Base-by-base conservation (phyloP, 1,284 basidiomycete genomes). In the Pyrrhoderma lamaoense region DNA sequence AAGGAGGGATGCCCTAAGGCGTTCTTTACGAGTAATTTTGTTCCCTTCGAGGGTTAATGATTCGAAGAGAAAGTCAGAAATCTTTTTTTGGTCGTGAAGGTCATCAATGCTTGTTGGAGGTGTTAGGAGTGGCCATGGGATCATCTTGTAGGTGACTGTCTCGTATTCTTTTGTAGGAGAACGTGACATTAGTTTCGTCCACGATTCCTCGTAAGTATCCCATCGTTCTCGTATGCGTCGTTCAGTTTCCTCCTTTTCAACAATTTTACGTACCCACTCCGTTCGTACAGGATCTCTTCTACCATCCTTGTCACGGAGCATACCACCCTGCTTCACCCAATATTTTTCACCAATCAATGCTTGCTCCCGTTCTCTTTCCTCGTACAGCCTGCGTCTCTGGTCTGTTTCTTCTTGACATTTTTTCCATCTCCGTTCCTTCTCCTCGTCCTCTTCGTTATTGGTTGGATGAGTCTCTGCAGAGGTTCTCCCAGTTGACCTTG, bases 291-390 rank as follows among this genome's bases (percentile, higher is more conserved):
- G 65, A 61, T 82, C 77, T 45, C 75, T 69, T 49, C 66, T 67
- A 3, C 80, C 79, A 13, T 67, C 57, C 37, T 65, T 64, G 58
- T 80, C 75, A 42, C 75, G 70, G 25, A 82, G 68, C 18, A 75
- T 63, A 0, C 79, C 77, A 21, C 80, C 80, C 8, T 69, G 70
- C 2, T 75, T 70, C 1, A 82, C 79, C 77, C 79, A 82, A 14
- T 72, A 73, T 47, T 78, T 70, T 59, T 82, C 80, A 37, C 76
- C 75, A 42, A 50, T 56, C 21, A 67, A 60, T 11, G 64, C 61
- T 14, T 67, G 61, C 16, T 53, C 59, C 11, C 58, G 64, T 50
- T 70, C 69, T 8, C 50, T 58, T 34, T 65, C 66, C 16, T 57
- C 58, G 38, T 61, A 57, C 34, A 56, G 52, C 25, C 25, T 50